Conservation (phyloP, 805 yeast species). For the Lipomyces chichibuensis region DNA sequence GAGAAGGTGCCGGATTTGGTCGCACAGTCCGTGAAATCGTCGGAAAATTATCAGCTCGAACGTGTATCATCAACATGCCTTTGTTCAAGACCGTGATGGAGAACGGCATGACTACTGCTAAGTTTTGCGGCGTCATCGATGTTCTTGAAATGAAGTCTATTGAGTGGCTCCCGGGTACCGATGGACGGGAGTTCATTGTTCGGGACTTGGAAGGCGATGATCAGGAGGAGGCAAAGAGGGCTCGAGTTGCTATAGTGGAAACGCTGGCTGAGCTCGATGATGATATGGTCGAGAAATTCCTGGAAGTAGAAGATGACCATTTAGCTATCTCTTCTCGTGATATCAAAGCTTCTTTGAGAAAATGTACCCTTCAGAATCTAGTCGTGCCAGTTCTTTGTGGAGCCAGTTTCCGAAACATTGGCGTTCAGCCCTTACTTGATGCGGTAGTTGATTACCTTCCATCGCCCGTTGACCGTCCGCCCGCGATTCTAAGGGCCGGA, state of each 20-base stretch:
- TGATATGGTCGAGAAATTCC: constrained; percentile 68
- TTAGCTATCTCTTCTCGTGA: constrained; percentile 55
- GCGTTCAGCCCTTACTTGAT: constrained; percentile 92
- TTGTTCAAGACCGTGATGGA: constrained; percentile 34
- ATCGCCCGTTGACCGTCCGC: constrained; percentile 66
- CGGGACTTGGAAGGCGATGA: constrained; percentile 39
- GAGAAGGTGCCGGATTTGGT: constrained; percentile 93
- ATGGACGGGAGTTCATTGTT: constrained; percentile 54
- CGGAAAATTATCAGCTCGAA: constrained; percentile 70
- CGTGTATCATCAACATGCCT: constrained; percentile 77
- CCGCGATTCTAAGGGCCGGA: constrained; percentile 40
- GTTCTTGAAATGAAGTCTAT: constrained; percentile 65
- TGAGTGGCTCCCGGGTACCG: constrained; percentile 47
- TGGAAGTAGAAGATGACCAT: constrained; percentile 72
- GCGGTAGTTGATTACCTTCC: constrained; percentile 80
- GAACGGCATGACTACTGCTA: constrained; percentile 42
- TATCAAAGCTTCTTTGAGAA: constrained; percentile 63
- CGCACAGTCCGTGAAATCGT: constrained; percentile 86
- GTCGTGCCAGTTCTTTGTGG: constrained; percentile 89
- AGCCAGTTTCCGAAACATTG: constrained; percentile 87
- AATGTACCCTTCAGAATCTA: constrained; percentile 59
- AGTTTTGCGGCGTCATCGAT: constrained; percentile 75
- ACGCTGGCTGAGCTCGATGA: constrained; percentile 85
- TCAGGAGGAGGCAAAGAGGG: constrained; percentile 54
- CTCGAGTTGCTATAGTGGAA: constrained; percentile 79